Base-by-base conservation (phyloP, 805 yeast genomes). In the Kluyveromyces lactis region DNA sequence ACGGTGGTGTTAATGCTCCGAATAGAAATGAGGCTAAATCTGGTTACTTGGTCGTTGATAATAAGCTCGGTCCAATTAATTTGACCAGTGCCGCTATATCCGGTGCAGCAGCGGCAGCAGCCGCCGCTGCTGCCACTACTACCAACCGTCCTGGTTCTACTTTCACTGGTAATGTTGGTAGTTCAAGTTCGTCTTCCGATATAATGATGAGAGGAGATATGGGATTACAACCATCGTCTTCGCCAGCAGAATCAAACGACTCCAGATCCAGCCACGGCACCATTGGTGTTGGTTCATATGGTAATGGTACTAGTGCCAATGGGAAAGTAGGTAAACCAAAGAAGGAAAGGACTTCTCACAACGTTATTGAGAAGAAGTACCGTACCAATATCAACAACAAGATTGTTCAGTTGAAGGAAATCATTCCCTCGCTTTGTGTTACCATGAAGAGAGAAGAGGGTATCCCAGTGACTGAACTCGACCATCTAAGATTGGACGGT, bases 351-450 rank as follows among this genome's bases (percentile, higher is more conserved):
- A 68, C 76, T 2, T 72, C 84, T 2, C 86, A 81, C 60, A 81
- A 80, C 52, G 71, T 77, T 66, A 78, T 81, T 50, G 87, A 81
- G 51, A 79, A 78, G 59, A 77, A 78, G 52, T 81, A 81, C 60
- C 66, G 87, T 55, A 74, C 81, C 6, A 81, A 79, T 51, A 79
- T 81, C 49, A 81, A 80, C 54, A 75, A 78, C 42, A 81, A 81
- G 62, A 81, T 81, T 38, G 55, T 72, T 42, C 73, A 71, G 38
- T 67, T 81, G 31, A 69, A 84, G 49, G 81, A 80, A 44, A 75
- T 79, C 4, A 84, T 79, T 11, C 86, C 86, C 1, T 66, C 84
- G 2, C 61, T 79, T 36, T 68, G 85, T 52, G 66, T 61, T 16
- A 64, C 65, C 3, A 66, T 64, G 31, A 68, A 67, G 35, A 71